Evolutionary conservation across 1,139 yeast genomes (phyloP), one percentile per base, ranked within the genome.

Genomic region (Hansenula lynferdii): DNA sequence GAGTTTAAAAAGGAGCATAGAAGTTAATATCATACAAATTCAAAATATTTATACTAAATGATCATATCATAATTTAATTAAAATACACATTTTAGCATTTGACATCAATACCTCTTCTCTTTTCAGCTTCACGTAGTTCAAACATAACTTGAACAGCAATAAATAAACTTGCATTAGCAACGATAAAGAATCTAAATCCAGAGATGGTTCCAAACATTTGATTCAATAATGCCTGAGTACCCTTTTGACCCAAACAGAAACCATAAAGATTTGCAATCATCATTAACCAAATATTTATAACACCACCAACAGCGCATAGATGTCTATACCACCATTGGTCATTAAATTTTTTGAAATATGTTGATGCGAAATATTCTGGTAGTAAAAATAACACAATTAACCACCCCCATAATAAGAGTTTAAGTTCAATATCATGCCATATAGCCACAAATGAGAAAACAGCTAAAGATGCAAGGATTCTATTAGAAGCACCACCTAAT

Each of bases 381-480:
- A 90, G 50, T 40, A 94, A 72, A 56, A 92, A 90, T 23, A 92
- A 49, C 6, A 92, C 97, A 40, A 92, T 73, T 25, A 87, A 64
- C 97, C 97, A 90, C 6, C 98, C 97, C 99, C 99, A 94, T 45
- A 90, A 65, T 37, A 94, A 65, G 36, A 94, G 65, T 49, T 78
- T 80, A 53, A 92, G 71, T 60, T 92, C 92, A 47, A 94, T 90
- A 56, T 94, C 98, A 62, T 94, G 99, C 99, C 99, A 94, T 23
- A 94, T 70, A 3, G 98, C 98, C 27, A 94, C 98, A 64, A 94
- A 94, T 26, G 95, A 81, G 58, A 94, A 94, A n/a, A 89, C 97
- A 20, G 90, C 75, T 31, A 92, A 65, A 23, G 90, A 79, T 46
- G 92, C 90, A 37, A 84, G 47, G 8, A 92, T 65, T 47, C 95